phyloP scores from a whole-genome alignment of 108 stramenopile genomes.

The Cyclotella atomus region DNA sequence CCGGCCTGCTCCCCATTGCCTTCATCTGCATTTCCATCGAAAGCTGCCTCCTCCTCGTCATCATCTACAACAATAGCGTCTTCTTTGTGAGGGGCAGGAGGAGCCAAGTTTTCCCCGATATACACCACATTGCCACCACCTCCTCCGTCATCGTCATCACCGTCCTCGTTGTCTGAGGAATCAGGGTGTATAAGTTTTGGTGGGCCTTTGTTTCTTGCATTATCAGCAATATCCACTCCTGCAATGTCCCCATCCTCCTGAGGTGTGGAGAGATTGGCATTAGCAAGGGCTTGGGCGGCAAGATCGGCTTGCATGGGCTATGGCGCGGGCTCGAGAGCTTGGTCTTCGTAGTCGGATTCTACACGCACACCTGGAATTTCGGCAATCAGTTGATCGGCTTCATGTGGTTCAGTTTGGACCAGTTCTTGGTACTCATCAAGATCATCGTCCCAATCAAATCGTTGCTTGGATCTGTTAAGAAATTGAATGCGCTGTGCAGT shows the following conservation, averaged over 20 bases:
- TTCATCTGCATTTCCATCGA: no score
- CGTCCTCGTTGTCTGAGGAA: no score
- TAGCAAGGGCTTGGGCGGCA: neutral
- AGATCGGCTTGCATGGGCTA: neutral
- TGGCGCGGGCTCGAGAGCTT: neutral
- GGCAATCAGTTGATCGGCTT: slow-evolving; percentile 2
- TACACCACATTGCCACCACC: no score
- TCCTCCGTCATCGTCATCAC: no score
- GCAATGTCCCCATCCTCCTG: slow-evolving; percentile 12
- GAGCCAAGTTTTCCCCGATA: neutral
- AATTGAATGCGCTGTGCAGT: neutral
- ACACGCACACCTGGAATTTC: neutral
- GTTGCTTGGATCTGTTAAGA: neutral
- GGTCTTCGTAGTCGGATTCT: neutral
- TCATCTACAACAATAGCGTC: neutral
- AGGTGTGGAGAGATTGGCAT: neutral
- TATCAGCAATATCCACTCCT: no score
- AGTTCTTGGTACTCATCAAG: neutral
- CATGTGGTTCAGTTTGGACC: neutral
- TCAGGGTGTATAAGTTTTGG: no score
- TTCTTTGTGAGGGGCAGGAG: neutral
- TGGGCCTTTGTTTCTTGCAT: no score
- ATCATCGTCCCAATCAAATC: neutral
- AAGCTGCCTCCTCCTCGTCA: no score
- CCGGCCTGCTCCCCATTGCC: neutral